phyloP scores from a whole-genome alignment of 257 asterid species.

The Solanum lycopersicoides region DNA sequence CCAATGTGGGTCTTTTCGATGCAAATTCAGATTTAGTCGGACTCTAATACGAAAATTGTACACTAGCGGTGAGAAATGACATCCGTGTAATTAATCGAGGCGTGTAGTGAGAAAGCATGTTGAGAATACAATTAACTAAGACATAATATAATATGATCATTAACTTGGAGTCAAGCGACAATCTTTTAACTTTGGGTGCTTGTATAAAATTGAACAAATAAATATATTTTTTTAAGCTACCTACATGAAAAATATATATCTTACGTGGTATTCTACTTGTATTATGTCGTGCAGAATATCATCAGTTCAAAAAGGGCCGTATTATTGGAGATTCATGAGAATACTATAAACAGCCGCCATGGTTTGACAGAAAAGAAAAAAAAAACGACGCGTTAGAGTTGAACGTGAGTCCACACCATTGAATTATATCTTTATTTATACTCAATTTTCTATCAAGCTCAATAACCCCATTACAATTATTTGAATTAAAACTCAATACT shows the following conservation, averaged over 20 bases:
- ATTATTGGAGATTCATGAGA: neutral
- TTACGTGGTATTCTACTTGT: no score
- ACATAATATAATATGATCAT: no score
- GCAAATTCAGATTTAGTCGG: accelerated
- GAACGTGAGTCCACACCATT: neutral
- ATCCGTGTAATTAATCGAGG: accelerated
- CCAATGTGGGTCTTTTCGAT: accelerated
- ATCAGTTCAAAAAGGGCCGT: neutral
- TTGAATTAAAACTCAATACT: neutral
- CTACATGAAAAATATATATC: no score
- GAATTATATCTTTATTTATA: neutral
- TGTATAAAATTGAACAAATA: no score
- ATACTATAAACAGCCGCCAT: neutral
- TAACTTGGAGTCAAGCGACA: no score
- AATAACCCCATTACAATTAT: neutral
- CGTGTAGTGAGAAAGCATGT: neutral
- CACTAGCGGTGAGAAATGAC: neutral
- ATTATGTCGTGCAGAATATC: neutral
- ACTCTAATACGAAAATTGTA: accelerated
- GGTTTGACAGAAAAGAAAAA: neutral
- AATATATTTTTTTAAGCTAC: no score
- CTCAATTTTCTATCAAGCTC: neutral
- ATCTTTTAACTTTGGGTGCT: accelerated
- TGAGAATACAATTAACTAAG: no score
- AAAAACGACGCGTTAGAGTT: neutral